Base-by-base conservation (phyloP, 768 basidiomycete genomes). In the Rhodotorula kratochvilovae region DNA sequence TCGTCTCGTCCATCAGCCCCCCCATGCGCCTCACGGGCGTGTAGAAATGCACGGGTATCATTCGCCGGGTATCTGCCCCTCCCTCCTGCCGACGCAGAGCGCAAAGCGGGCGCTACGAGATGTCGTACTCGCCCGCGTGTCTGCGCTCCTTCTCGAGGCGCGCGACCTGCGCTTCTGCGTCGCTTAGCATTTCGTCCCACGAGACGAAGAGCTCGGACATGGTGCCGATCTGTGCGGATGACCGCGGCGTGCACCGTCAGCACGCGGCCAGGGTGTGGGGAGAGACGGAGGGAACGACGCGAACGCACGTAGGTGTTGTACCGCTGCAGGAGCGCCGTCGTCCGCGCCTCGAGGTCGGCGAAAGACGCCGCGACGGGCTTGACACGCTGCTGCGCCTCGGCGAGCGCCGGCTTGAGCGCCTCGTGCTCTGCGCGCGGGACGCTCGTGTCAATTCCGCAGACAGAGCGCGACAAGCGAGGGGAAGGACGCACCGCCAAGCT, bases 161-260 rank as follows among this genome's bases (percentile, higher is more conserved):
- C 3, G 67, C 45, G 25, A 78, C 59, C 25, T 57, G 45, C 35
- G 62, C 63, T 35, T 76, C 76, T 1, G 70, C 76, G 25, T 71
- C 62, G 1, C 58, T 33, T 25, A 77, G 35, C 19, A 72, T 35
- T 13, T 74, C 74, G 63, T 77, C 70, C 76, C 74, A 75, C 43
- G 62, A 51, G 36, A 76, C 63, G 60, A 78, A 76, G 17, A 78
- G 53, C 50, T 75, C 72, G 2, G 76, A 76, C 15, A 76, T 61
- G 42, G 74, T 70, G 6, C 65, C 45, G 59, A 76, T 74, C 77
- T 78, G 62, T 23, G 0, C 13, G 23, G 8, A 5, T 10, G n/a
- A n/a, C n/a, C n/a, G 13, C 23, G n/a, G 0, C 5, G 45, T 36
- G 31, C 46, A 5, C 21, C 3, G 50, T 13, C n/a, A 33, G n/a